phyloP scores from a whole-genome alignment of 192 early-diverging fungal species.

The Funneliformis geosporum region DNA sequence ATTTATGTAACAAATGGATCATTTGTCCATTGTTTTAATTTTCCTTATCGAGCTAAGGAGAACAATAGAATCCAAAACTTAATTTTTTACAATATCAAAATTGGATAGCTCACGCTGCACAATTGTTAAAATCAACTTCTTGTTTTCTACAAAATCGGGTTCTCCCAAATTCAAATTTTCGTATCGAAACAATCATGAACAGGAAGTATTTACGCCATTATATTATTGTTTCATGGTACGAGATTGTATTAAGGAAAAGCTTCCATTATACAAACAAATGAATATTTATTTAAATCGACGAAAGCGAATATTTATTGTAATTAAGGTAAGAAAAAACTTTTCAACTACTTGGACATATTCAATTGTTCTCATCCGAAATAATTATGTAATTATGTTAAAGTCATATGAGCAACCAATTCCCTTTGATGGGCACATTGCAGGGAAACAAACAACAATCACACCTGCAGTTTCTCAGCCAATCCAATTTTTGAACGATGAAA shows the following conservation, averaged over 20 bases:
- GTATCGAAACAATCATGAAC: not conserved
- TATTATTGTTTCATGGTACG: not conserved
- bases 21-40: too few relatives aligned
- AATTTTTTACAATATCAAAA: not conserved
- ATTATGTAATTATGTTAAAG: not conserved
- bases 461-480: constrained; percentile 9
- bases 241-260: not conserved
- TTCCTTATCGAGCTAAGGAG: too few relatives aligned
- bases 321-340: not conserved
- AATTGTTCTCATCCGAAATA: not conserved
- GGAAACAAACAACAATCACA: not conserved
- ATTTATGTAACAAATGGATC: not conserved
- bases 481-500: not conserved
- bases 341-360: not conserved
- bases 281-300: not conserved
- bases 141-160: not conserved
- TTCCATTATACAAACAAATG: not conserved
- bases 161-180: not conserved
- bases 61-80: not conserved
- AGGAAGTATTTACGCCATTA: not conserved
- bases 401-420: too few relatives aligned
- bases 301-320: not conserved
- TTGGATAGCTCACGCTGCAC: not conserved
- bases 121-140: not conserved
- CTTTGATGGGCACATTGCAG: not conserved